Percentiles rank a stretch among this genome's conserved stretches.
These are phyloP conservation scores for Dillenia suffruticosa DNA, from an alignment of 164 flowering plant genomes.

Conservation along the genomic window DNA sequence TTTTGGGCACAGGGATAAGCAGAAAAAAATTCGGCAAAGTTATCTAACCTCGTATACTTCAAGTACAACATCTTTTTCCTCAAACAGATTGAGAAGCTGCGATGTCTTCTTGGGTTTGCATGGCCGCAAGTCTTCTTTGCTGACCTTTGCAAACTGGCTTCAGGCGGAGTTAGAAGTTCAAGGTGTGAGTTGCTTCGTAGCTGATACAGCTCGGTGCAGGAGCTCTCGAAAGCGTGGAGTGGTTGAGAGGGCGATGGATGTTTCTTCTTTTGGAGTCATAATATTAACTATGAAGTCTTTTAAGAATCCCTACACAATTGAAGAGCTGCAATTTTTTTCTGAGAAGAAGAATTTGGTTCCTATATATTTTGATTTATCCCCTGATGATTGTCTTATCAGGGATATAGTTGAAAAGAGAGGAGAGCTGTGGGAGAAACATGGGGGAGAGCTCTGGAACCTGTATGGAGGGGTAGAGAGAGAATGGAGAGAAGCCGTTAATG, in stretches of 20 bases:
- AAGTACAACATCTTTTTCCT: constrained; percentile 38
- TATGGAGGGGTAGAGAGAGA: constrained; percentile 89
- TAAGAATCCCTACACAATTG: constrained; percentile 77
- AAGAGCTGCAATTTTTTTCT: constrained; percentile 73
- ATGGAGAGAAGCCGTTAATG: constrained; percentile 82
- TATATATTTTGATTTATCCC: constrained; percentile 75
- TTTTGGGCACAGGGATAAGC: constrained; percentile 32
- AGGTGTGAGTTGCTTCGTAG: constrained; percentile 80
- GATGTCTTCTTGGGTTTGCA: constrained; percentile 89
- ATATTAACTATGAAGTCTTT: constrained; percentile 81
- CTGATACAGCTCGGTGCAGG: constrained; percentile 74
- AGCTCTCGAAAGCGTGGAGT: constrained; percentile 62
- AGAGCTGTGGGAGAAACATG: constrained; percentile 83
- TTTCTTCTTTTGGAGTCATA: constrained; percentile 70
- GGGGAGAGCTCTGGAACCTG: constrained; percentile 77
- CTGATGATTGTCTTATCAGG: constrained; percentile 76
- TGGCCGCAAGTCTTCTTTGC: constrained; percentile 70
- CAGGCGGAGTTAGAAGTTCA: constrained; percentile 84
- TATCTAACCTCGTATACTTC: constrained; percentile 35
- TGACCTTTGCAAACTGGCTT: constrained; percentile 84
- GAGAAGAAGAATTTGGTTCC: constrained; percentile 84
- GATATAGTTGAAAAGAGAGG: constrained; percentile 89
- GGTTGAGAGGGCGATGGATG: constrained; percentile 79
- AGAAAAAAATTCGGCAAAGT: constrained; percentile 35
- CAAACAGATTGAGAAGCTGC: constrained; percentile 61